Evolutionary conservation across 352 stramenopile genomes (phyloP).

Genomic region (Pilasporangium apinafurcum): DNA sequence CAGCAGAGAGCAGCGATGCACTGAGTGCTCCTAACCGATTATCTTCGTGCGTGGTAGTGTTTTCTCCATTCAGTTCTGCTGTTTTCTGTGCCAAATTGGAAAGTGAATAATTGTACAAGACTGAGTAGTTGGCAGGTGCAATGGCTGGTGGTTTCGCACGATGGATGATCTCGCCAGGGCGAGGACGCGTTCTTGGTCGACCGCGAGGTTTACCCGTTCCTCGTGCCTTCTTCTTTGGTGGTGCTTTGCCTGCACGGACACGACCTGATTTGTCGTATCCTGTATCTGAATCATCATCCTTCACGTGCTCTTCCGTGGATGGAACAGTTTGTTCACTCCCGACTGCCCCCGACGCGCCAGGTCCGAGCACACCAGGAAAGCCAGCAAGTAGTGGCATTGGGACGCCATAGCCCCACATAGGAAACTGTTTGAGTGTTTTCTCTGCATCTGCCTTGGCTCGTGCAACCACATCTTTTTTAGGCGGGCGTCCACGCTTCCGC

Average conservation of each 20-base stretch:
- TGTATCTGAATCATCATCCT: conserved; percentile 16
- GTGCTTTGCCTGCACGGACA: conserved; percentile 20
- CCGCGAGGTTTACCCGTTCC: conserved; percentile 66
- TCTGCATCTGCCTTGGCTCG: conserved; percentile 38
- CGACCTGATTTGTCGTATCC: conserved; percentile 6
- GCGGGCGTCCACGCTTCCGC: conserved; percentile 58
- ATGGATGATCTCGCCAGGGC: conserved; percentile 69
- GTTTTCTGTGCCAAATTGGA: conserved; percentile 46
- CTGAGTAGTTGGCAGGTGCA: conserved; percentile 64
- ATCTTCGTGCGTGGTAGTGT: conserved; percentile 25
- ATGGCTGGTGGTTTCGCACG: conserved; percentile 64
- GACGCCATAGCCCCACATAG: conserved; percentile 54
- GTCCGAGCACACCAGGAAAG: conserved; percentile 29
- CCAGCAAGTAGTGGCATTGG: conserved; percentile 44
- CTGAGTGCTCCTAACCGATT: conserved; percentile 34
- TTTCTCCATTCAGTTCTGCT: conserved; percentile 31
- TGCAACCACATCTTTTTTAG: conserved; percentile 58
- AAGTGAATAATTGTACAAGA: conserved; percentile 73
- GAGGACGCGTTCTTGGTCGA: conserved; percentile 60
- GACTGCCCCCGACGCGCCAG: conserved; percentile 10
- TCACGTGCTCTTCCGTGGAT: conserved; percentile 15
- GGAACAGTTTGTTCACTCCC: conserved; percentile 19
- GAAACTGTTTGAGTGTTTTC: conserved; percentile 60
- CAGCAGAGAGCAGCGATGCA: conserved; percentile 36
- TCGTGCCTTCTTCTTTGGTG: conserved; percentile 71